Percentiles rank a stretch among this genome's conserved stretches.
phyloP scores from a whole-genome alignment of 129 eudicot genomes.

The Centrapalus pauciflorus region DNA sequence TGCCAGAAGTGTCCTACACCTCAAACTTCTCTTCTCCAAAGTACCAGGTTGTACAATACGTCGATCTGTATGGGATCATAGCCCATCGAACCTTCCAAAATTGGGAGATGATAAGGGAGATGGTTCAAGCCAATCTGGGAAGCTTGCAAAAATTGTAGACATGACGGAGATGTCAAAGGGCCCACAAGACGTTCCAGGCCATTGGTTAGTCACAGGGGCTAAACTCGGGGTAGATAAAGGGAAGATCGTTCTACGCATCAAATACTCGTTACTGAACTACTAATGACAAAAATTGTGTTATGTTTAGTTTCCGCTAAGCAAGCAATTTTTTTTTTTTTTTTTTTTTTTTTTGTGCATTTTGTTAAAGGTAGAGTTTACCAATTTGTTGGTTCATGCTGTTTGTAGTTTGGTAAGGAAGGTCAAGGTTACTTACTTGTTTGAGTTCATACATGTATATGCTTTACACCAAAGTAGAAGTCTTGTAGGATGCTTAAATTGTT shows the following conservation, averaged over 20 bases:
- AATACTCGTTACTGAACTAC: conserved; percentile 82
- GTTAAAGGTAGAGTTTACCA: conserved; percentile 17
- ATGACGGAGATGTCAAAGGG: conserved; percentile 85
- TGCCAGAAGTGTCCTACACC: conserved; percentile 72
- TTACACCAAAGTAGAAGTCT: conserved; percentile 21
- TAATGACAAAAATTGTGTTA: conserved; percentile 26
- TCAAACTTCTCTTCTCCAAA: conserved; percentile 78
- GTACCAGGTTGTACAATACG: conserved; percentile 90
- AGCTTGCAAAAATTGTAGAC: conserved; percentile 80
- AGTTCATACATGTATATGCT: conserved; percentile 37
- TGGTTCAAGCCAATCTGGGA: conserved; percentile 48
- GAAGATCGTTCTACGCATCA: conserved; percentile 62
- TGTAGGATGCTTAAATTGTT: conserved; percentile 18
- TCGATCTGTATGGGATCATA: conserved; percentile 93
- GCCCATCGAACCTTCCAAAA: conserved; percentile 52
- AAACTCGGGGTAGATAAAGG: conserved; percentile 94
- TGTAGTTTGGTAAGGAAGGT: conserved; percentile 13
- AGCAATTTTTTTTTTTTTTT: too few relatives aligned
- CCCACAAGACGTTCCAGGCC: conserved; percentile 87
- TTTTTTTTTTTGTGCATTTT: conserved; percentile 11
- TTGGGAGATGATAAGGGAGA: conserved; percentile 37
- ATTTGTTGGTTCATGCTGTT: conserved; percentile 28
- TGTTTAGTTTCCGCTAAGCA: conserved; percentile 7
- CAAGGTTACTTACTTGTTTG: conserved; percentile 26
- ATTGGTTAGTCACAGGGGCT: conserved; percentile 91